Evolutionary conservation across 345 rosid genomes (phyloP).

Genomic region (Eucalyptus viminalis): DNA sequence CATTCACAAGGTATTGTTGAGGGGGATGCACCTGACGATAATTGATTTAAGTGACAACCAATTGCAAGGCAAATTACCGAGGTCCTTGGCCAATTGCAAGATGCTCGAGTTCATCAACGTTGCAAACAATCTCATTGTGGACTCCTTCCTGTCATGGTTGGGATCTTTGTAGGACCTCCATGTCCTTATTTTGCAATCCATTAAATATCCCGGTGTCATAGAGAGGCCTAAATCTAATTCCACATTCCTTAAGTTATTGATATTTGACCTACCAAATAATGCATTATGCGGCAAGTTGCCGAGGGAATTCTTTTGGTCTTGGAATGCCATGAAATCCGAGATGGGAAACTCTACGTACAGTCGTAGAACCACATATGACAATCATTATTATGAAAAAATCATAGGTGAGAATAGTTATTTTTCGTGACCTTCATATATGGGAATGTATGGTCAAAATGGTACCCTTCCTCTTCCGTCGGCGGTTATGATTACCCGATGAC

Average conservation of each 20-base stretch:
- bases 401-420: not conserved
- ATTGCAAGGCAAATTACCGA: not conserved
- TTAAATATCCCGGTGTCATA: not conserved
- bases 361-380: too few relatives aligned
- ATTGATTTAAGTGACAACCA: not conserved
- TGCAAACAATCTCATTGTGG: not conserved
- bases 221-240: not conserved
- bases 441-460: too few relatives aligned
- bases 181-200: not conserved
- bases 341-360: not conserved
- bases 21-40: not conserved
- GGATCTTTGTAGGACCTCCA: not conserved
- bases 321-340: not conserved
- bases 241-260: not conserved
- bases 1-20: too few relatives aligned
- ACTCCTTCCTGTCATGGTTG: not conserved
- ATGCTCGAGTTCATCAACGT: not conserved
- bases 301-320: not conserved
- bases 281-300: not conserved
- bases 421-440: not conserved
- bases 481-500: not conserved
- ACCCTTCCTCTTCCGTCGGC: too few relatives aligned
- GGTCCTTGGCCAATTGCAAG: not conserved
- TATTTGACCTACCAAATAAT: not conserved
- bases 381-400: too few relatives aligned